Percentiles rank a stretch among this genome's conserved stretches.
These are phyloP conservation scores for Colletotrichum destructivum DNA, from an alignment of 2,329 filamentous ascomycete genomes.

Conservation along the genomic window DNA sequence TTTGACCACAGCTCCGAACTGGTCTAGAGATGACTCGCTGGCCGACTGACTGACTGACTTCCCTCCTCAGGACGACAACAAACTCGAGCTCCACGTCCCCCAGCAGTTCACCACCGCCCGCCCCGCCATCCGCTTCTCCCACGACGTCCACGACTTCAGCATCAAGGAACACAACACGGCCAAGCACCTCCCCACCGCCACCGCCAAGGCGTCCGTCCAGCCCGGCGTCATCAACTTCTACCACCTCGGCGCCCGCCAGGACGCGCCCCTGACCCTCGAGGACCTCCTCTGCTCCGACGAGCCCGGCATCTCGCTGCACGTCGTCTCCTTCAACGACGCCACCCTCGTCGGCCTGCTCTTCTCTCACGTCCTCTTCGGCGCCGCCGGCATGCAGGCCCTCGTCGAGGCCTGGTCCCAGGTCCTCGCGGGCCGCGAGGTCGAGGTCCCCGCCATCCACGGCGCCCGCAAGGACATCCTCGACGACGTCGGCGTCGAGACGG, in stretches of 20 bases:
- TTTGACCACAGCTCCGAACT: too few relatives aligned
- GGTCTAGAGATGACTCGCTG: too few relatives aligned
- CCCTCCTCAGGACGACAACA: constrained; percentile 40
- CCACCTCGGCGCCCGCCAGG: constrained; percentile 40
- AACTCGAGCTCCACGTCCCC: constrained; percentile 53
- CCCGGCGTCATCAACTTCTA: constrained; percentile 41
- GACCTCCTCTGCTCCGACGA: constrained; percentile 59
- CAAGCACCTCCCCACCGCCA: constrained; percentile 52
- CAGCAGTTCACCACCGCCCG: constrained; percentile 48
- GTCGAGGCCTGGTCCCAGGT: constrained; percentile 63
- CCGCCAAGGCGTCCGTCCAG: constrained; percentile 41
- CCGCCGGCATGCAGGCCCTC: constrained; percentile 58
- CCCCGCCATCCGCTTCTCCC: constrained; percentile 59
- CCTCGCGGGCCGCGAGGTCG: constrained; percentile 57
- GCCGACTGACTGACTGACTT: too few relatives aligned
- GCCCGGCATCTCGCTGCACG: constrained; percentile 63
- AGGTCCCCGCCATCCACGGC: constrained; percentile 56
- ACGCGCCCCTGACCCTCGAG: constrained; percentile 47
- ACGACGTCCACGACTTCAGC: constrained; percentile 51
- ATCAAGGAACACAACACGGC: constrained; percentile 60
- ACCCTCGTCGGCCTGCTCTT: constrained; percentile 64
- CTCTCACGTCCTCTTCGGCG: constrained; percentile 65
- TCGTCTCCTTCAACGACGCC: constrained; percentile 64
- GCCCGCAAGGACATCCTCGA: constrained; percentile 55
- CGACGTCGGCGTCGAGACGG: constrained; percentile 43